Evolutionary conservation across 495 filamentous ascomycete species (phyloP), one percentile per base, ranked within the genome.

Genomic region (Penicillium canescens): DNA sequence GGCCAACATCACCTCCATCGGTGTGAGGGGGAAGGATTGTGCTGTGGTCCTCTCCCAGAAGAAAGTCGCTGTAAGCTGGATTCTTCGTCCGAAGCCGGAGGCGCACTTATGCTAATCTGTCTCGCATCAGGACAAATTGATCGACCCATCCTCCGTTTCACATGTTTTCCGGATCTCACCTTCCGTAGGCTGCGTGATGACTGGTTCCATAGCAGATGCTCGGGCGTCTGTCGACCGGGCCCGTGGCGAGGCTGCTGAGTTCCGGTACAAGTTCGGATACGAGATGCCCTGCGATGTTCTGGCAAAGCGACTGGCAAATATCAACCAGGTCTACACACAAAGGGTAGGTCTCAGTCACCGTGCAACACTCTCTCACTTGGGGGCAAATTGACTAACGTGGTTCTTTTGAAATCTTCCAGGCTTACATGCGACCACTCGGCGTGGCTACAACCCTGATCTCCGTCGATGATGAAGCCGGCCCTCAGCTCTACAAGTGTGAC

Each of bases 281-380:
- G 94, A 98, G 79, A 98, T 98, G 95, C 94, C 94, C 50, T 96
- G 90, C 72, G 94, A 98, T 75, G 95, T 89, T 41, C 73, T 98
- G 66, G 89, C 93, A 52, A 98, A 98, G 84, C 82, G 94, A 70
- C 74, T 98, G 75, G 94, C 94, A 60, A 98, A 98, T 71, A 96
- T 98, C 77, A 96, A 91, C 76, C 94, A 98, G 73, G 94, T 98
- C 49, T 98, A 98, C 74, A 98, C 94, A 56, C 94, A 98, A 76
- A 80, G 91, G 72, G 94, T 95, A 81, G 67, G 87, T 65, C 20
- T 49, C 40, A 45, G 21, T 36, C 18, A 24, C 23, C 13, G 10
- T 28, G 34, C 12, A 8, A 28, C 0, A 10, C 3, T 23, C 8
- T 33, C 4, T 9, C 37, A 31, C 16, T n/a, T 26, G 40, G 31